Evolutionary conservation across 371 early-diverging fungal species (phyloP).

Genomic region (Smittium mucronatum): DNA sequence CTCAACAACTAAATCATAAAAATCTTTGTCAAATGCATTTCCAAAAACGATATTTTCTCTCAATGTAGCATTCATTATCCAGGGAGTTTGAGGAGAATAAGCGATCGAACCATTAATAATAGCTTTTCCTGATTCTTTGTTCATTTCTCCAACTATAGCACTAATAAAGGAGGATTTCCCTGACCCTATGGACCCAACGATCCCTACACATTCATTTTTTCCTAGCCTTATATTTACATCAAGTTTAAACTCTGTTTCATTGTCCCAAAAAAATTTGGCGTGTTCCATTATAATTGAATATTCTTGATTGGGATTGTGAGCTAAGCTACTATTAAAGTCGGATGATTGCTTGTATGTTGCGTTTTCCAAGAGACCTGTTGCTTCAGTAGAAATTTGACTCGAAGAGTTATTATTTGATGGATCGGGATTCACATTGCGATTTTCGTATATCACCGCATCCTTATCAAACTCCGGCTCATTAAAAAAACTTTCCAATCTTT

Average conservation of each 20-base stretch:
- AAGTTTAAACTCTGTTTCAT: neutral
- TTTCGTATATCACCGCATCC: neutral
- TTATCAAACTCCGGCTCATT: neutral
- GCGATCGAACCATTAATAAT: constrained; percentile 38
- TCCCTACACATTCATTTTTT: constrained; percentile 50
- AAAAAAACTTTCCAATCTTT: neutral
- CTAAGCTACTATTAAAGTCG: neutral
- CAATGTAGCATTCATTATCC: constrained; percentile 31
- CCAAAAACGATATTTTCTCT: constrained; percentile 36
- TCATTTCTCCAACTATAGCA: constrained; percentile 87
- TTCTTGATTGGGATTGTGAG: neutral
- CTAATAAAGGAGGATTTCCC: constrained; percentile 85
- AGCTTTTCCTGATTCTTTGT: constrained; percentile 35
- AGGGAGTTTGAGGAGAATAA: constrained; percentile 33
- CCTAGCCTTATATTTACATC: constrained; percentile 38
- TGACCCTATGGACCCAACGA: constrained; percentile 83
- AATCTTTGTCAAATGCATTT: constrained; percentile 22
- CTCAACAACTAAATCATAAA: constrained; percentile 32
- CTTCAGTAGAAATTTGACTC: neutral
- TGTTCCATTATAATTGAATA: neutral
- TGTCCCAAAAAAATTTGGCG: neutral
- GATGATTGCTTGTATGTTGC: neutral
- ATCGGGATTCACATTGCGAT: neutral
- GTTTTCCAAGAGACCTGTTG: neutral
- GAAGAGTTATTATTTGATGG: neutral